Evolutionary conservation across 768 basidiomycete genomes (phyloP), one percentile per base, ranked within the genome.

Genomic region (Galerina marginata): DNA sequence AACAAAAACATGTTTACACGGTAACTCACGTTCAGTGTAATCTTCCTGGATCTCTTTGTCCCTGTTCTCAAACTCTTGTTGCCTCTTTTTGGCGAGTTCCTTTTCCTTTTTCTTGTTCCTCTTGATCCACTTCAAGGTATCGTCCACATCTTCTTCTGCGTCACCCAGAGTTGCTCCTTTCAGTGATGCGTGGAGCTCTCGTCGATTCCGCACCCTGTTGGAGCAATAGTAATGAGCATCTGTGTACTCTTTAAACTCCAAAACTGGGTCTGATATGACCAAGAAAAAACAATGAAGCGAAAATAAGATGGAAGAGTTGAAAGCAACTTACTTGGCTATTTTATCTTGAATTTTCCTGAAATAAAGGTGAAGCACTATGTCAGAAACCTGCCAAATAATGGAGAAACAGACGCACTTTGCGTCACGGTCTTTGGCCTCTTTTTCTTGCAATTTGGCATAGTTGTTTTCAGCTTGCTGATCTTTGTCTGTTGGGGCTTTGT

Each of bases 81-180:
- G 88, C 51, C 95, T 83, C 72, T 91, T 92, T 72, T 83, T 86
- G 5, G 91, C 95, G 11, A 96, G 81, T 71, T 95, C 92, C 75
- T 90, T 95, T 71, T 94, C 95, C 66, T 84, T 84, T 82, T 94
- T 97, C 81, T 96, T 96, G 71, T 82, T 89, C 73, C 82, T 83
- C 79, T 94, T 99, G 71, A 96, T 81, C 96, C 96, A 99, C 74
- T 90, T 90, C 61, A 92, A 72, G 20, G 95, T 85, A 66, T 92
- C 87, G 67, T 94, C 92, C 71, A 80, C 82, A 68, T 89, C 88
- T 66, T 79, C 90, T 69, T 89, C 92, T 79, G 83, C 86, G 73
- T 91, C 93, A 77, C 93, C 97, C 63, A 99, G 89, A 65, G 96
- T 96, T 70, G 89, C 74, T 68, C 97, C 97, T 77, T 90, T 92